These are phyloP conservation scores for Ustilago xerochloae DNA, from an alignment of 1,284 basidiomycete genomes.

Conservation along the genomic window DNA sequence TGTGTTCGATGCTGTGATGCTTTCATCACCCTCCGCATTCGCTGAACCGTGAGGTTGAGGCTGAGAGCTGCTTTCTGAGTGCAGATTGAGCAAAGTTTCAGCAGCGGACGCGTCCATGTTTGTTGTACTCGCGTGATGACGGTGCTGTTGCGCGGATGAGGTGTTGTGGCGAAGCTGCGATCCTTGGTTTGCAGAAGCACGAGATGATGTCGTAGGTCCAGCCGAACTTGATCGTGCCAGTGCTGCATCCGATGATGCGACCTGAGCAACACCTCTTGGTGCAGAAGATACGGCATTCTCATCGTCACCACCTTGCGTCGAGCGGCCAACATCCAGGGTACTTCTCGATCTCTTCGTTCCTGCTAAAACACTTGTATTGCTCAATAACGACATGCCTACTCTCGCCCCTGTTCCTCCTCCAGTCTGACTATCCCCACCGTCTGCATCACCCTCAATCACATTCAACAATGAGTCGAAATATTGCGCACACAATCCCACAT, in stretches of 20 bases:
- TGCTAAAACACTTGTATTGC: constrained; percentile 14
- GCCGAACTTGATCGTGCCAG: constrained; percentile 10
- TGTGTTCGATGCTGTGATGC: neutral
- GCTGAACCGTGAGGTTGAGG: constrained; percentile 1
- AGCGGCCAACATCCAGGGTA: constrained; percentile 10
- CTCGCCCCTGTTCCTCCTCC: constrained; percentile 5
- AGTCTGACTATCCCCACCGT: neutral
- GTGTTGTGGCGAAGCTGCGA: neutral
- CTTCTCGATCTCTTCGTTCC: constrained; percentile 40
- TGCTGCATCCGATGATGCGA: constrained; percentile 1
- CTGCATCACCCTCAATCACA: constrained; percentile 39
- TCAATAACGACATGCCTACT: constrained; percentile 15
- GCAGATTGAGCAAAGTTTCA: constrained; percentile 43
- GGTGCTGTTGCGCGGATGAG: neutral
- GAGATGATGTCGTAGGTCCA: constrained; percentile 3
- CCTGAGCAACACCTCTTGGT: constrained; percentile 10
- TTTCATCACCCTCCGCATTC: neutral
- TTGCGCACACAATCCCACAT: constrained; percentile 41
- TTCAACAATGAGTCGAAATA: constrained; percentile 48
- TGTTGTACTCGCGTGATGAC: constrained; percentile 6
- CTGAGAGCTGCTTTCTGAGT: constrained; percentile 17
- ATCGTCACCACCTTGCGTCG: neutral
- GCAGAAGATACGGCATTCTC: neutral
- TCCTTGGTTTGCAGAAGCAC: neutral
- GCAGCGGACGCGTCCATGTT: constrained; percentile 40